Evolutionary conservation across 305 asterid genomes (phyloP), one percentile per base, ranked within the genome.

Genomic region (Galium porrigens): DNA sequence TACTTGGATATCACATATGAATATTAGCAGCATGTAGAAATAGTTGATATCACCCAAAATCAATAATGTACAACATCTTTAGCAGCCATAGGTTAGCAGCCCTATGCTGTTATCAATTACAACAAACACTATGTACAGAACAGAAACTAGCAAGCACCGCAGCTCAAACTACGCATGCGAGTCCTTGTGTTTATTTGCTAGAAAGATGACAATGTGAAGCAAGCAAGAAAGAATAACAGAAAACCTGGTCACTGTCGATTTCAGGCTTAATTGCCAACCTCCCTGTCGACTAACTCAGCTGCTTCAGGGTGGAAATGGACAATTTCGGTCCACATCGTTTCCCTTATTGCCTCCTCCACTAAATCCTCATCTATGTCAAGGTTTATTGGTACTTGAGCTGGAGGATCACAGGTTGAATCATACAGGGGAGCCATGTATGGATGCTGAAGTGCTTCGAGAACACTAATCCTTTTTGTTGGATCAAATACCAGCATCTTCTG

Each of bases 401-500:
- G 87, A 15, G 85, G 90, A 62, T 84, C 85, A 22, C 85, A 82
- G 70, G 77, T 80, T 0, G 86, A 78, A 57, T 86, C 90, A 14
- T 84, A 86, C 14, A 86, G 69, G 12, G 87, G 86, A 46, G 94
- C 77, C 90, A 86, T 80, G 77, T 84, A 86, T 0, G 94, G 94
- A 64, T 86, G 94, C 46, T 77, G 82, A 58, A 86, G 86, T 0
- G 94, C 94, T 51, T 82, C 90, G 1, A 76, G 73, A 10, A 86
- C 94, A 1, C 89, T 67, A 29, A 86, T 86, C 78, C 94, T 80
- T 81, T 84, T 86, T 8, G 90, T 72, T 10, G 94, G 94, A 74
- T 86, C 94, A 29, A 86, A 86, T 7, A 82, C 83, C 7, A 86
- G 94, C 90, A 86, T 86, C 66, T 79, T 83, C 71, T 84, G 88